phyloP scores from a whole-genome alignment of 805 yeast genomes.

The Candida jianshihensis region DNA sequence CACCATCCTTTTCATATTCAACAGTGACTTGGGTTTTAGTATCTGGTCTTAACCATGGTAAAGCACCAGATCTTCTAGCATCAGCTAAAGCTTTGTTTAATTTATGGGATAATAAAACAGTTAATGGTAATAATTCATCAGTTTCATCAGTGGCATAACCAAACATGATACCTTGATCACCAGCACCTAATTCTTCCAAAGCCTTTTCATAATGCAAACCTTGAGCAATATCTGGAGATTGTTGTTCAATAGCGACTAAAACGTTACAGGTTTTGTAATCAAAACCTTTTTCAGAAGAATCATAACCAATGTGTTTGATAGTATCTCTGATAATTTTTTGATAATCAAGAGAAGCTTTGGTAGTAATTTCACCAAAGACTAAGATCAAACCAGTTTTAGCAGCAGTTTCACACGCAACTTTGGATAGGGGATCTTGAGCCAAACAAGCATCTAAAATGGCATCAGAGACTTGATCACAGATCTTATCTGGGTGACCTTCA shows the following conservation, averaged over 20 bases:
- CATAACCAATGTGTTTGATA: constrained; percentile 97
- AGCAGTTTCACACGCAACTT: constrained; percentile 99
- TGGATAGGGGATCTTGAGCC: constrained; percentile 90
- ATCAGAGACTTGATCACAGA: constrained; percentile 98
- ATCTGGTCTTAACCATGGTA: constrained; percentile 98
- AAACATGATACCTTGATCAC: constrained; percentile 99
- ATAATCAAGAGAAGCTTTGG: constrained; percentile 91
- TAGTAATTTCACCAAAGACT: constrained; percentile 99
- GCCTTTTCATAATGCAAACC: constrained; percentile 97
- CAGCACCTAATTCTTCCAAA: constrained; percentile 97
- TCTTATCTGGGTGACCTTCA: constrained; percentile 93
- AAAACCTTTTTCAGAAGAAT: constrained; percentile 90
- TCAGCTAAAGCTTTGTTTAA: constrained; percentile 94
- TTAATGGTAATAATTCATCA: constrained; percentile 93
- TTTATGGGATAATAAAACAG: constrained; percentile 90
- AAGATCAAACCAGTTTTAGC: constrained; percentile 99
- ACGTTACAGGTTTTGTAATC: constrained; percentile 99
- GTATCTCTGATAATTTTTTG: constrained; percentile 98
- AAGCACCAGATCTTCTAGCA: constrained; percentile 93
- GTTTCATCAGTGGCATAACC: constrained; percentile 99
- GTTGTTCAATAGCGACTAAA: constrained; percentile 98
- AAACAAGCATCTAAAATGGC: constrained; percentile 98
- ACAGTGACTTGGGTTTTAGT: constrained; percentile 99
- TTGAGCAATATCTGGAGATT: constrained; percentile 98
- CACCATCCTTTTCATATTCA: constrained; percentile 89